Evolutionary conservation across 305 asterid genomes (phyloP).

Genomic region (Solanum chacoense): DNA sequence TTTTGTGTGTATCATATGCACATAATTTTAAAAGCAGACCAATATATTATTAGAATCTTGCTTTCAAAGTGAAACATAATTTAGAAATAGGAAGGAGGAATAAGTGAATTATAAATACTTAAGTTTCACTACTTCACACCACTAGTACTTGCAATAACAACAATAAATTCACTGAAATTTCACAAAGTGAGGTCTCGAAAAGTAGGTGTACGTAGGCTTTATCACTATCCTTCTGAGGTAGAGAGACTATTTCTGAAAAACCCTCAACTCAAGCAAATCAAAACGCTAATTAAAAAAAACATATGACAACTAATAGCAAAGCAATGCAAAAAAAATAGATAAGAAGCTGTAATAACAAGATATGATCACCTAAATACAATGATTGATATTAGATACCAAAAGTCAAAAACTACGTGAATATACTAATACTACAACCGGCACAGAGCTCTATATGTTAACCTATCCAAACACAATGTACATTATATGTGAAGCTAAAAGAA

Average conservation of each 20-base stretch:
- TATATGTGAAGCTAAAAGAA: neutral
- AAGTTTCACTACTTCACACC: neutral
- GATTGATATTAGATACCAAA: neutral
- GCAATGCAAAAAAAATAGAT: neutral
- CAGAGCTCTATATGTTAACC: neutral
- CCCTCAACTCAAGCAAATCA: neutral
- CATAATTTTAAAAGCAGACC: neutral
- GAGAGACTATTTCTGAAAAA: neutral
- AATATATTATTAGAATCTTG: neutral
- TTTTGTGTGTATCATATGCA: conserved; percentile 3
- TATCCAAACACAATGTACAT: neutral
- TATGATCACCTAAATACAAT: neutral
- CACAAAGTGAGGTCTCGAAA: neutral
- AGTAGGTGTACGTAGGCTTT: neutral
- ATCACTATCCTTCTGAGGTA: neutral
- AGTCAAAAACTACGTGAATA: neutral
- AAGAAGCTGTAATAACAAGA: neutral
- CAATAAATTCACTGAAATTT: neutral
- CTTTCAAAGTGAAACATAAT: neutral
- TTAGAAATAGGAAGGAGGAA: neutral
- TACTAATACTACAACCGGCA: neutral
- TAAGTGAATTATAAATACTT: neutral
- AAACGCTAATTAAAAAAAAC: neutral
- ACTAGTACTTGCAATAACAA: neutral
- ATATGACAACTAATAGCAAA: neutral